Conservation (phyloP, 306 rosid genomes). For the Medicago truncatula region DNA sequence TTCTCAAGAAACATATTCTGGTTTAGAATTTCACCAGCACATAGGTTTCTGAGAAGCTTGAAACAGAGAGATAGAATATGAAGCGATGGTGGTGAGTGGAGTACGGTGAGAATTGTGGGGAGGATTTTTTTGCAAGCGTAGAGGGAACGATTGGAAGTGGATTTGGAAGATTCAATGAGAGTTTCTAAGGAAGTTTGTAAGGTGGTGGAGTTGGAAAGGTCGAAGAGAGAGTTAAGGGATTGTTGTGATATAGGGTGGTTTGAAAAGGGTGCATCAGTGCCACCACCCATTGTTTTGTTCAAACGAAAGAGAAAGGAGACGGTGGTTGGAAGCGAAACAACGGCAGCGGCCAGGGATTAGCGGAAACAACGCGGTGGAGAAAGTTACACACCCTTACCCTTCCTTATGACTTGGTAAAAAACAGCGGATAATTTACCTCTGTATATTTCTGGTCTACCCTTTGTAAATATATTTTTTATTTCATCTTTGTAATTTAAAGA, state of each 20-base stretch:
- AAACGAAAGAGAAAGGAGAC: no score
- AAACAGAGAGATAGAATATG: conserved; percentile 48
- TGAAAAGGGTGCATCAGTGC: no score
- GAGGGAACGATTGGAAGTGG: conserved; percentile 51
- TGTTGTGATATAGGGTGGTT: background rate
- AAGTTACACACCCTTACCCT: no score
- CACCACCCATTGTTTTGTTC: no score
- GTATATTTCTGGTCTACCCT: no score
- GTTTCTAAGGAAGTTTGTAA: conserved; percentile 51
- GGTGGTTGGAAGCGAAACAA: no score
- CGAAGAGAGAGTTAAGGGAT: conserved; percentile 46
- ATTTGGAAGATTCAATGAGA: conserved; percentile 56
- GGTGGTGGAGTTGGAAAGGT: conserved; percentile 50
- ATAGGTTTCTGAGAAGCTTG: conserved; percentile 70
- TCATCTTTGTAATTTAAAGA: no score
- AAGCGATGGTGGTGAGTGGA: conserved; percentile 9
- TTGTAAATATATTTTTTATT: no score
- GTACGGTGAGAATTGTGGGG: conserved; percentile 47
- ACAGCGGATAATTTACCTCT: no score
- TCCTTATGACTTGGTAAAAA: no score
- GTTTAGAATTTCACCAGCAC: conserved; percentile 68
- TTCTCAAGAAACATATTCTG: conserved; percentile 62
- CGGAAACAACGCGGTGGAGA: no score
- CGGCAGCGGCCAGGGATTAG: no score
- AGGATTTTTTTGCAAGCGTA: conserved; percentile 57